A percentile compares a stretch with the other conserved stretches of the same genome.
phyloP scores from a whole-genome alignment of 2,329 filamentous ascomycete species.

The Trichoderma endophyticum region DNA sequence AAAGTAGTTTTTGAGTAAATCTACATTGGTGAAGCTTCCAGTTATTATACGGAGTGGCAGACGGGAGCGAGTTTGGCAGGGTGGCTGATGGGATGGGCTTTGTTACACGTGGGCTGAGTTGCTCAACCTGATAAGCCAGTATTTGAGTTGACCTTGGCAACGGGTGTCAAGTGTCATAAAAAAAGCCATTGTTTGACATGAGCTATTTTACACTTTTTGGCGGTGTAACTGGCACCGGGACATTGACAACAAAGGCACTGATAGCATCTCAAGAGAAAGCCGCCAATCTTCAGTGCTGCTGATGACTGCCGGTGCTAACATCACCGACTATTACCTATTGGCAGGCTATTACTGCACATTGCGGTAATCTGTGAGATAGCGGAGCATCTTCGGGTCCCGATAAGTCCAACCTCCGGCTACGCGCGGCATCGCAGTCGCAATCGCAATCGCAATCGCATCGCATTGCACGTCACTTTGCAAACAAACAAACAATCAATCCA shows the following conservation, averaged over 20 bases:
- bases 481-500: background rate
- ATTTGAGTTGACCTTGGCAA: background rate
- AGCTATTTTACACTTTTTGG: background rate
- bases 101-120: constrained; percentile 5
- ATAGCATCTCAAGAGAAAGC: background rate
- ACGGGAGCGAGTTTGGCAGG: background rate
- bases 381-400: constrained; percentile 11
- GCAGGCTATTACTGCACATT: background rate
- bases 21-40: background rate
- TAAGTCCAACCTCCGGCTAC: background rate
- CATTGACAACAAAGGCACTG: background rate
- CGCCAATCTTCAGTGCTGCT: background rate
- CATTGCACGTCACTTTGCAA: background rate
- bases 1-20: background rate
- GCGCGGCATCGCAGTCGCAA: background rate
- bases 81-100: background rate
- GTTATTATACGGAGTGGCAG: background rate
- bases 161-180: background rate
- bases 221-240: background rate
- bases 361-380: background rate
- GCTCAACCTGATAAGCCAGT: background rate
- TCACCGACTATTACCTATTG: background rate
- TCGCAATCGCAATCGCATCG: background rate
- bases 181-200: background rate
- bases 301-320: background rate